Evolutionary conservation across 2,329 filamentous ascomycete genomes (phyloP).

Genomic region (Diaporthe sp.): DNA sequence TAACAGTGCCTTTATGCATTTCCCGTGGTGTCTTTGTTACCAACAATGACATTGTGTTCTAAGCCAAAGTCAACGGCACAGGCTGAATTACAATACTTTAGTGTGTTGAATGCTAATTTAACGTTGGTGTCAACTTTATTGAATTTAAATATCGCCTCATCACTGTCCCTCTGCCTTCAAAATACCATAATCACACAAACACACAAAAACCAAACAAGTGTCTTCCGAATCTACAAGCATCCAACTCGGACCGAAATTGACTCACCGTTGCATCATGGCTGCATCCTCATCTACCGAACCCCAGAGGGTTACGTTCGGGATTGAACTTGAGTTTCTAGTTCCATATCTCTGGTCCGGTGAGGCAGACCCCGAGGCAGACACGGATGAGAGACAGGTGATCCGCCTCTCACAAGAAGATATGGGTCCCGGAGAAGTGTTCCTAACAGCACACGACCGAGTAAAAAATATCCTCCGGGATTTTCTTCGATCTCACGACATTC

Average conservation of each 20-base stretch:
- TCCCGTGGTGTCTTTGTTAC: background rate
- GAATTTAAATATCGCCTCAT: background rate
- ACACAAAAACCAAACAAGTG: background rate
- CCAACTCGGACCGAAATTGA: background rate
- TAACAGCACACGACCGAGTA: background rate
- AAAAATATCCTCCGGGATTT: background rate
- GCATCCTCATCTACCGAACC: background rate
- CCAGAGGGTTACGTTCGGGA: background rate
- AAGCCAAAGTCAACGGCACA: background rate
- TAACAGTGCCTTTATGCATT: background rate
- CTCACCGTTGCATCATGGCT: background rate
- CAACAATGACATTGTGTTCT: background rate
- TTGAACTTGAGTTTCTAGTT: background rate
- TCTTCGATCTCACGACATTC: background rate
- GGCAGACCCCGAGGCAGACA: background rate
- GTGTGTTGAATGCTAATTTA: background rate
- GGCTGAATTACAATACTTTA: background rate
- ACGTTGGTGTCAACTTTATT: rapidly evolving
- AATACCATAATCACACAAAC: background rate
- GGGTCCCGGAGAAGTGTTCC: background rate
- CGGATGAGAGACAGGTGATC: background rate
- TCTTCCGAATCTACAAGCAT: background rate
- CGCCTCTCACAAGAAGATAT: background rate
- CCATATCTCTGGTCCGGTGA: background rate
- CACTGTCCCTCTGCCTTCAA: background rate